phyloP scores from a whole-genome alignment of 768 basidiomycete genomes.

The Mycena alexandri region DNA sequence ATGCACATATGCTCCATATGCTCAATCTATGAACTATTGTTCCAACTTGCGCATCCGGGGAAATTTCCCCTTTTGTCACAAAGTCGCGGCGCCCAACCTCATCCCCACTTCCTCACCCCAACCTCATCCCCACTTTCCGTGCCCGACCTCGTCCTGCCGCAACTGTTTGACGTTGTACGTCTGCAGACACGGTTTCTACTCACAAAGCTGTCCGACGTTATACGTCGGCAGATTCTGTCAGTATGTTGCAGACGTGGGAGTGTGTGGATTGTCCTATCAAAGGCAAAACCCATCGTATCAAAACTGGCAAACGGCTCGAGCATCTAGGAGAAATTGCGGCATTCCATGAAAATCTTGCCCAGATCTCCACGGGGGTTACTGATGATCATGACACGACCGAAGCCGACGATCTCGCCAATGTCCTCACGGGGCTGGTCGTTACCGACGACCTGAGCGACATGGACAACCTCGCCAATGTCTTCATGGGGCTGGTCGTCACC shows the following conservation, averaged over 20 bases:
- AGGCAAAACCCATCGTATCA: slow-evolving; percentile 7
- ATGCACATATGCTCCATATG: slow-evolving; percentile 12
- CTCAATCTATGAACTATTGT: slow-evolving; percentile 4
- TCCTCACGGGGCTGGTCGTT: not conserved
- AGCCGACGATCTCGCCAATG: not conserved
- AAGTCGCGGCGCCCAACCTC: not conserved
- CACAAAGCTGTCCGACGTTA: slow-evolving; percentile 7
- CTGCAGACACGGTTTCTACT: too few relatives aligned
- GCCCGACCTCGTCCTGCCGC: too few relatives aligned
- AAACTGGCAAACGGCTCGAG: too few relatives aligned
- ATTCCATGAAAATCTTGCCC: too few relatives aligned
- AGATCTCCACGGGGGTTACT: too few relatives aligned
- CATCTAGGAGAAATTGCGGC: too few relatives aligned
- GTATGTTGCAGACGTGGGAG: slow-evolving; percentile 16
- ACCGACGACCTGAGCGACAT: too few relatives aligned
- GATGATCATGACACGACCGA: not conserved
- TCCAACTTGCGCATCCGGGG: not conserved
- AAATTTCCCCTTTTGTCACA: slow-evolving; percentile 8
- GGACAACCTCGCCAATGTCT: slow-evolving; percentile 14
- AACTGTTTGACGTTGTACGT: too few relatives aligned
- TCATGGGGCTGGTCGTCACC: slow-evolving; percentile 16
- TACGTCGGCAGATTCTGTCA: slow-evolving; percentile 1
- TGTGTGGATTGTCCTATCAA: slow-evolving; percentile 28
- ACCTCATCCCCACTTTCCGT: too few relatives aligned
- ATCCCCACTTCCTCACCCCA: not conserved